phyloP scores from a whole-genome alignment of 1,284 basidiomycete species.

The Heliocybe sulcata region DNA sequence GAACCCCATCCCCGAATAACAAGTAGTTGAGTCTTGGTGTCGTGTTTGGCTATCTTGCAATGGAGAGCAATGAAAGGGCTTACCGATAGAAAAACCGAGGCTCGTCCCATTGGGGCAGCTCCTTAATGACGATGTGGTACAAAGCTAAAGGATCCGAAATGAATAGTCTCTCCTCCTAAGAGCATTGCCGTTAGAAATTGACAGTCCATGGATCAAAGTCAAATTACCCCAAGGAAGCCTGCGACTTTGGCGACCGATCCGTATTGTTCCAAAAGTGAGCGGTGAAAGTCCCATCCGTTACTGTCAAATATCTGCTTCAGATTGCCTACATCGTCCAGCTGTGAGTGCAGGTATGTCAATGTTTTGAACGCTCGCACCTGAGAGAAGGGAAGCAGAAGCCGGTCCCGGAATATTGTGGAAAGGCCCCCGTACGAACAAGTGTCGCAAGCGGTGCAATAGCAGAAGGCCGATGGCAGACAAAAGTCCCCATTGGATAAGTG shows the following conservation, averaged over 20 bases:
- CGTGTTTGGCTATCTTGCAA: conserved; percentile 6
- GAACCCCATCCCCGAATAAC: conserved; percentile 29
- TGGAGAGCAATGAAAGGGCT: not conserved
- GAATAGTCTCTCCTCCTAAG: conserved; percentile 4
- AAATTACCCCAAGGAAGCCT: conserved; percentile 13
- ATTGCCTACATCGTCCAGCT: conserved; percentile 8
- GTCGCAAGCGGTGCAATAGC: not conserved
- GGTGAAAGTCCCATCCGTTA: conserved; percentile 12
- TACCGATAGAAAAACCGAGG: too few species aligned
- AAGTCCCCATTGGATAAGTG: not conserved
- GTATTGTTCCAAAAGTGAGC: conserved; percentile 12
- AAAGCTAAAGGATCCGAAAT: conserved; percentile 11
- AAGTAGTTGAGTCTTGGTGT: conserved; percentile 23
- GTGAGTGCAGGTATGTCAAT: not conserved
- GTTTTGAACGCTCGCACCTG: not conserved
- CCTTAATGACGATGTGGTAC: conserved; percentile 11
- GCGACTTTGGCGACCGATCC: conserved; percentile 12
- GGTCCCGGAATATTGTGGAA: not conserved
- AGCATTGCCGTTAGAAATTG: not conserved
- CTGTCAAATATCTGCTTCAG: conserved; percentile 8
- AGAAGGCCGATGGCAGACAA: not conserved
- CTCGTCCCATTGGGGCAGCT: conserved; percentile 13
- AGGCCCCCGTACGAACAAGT: not conserved
- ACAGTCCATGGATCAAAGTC: not conserved
- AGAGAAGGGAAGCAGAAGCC: not conserved